Conservation (phyloP, 805 yeast species). For the Teunomyces stri region DNA sequence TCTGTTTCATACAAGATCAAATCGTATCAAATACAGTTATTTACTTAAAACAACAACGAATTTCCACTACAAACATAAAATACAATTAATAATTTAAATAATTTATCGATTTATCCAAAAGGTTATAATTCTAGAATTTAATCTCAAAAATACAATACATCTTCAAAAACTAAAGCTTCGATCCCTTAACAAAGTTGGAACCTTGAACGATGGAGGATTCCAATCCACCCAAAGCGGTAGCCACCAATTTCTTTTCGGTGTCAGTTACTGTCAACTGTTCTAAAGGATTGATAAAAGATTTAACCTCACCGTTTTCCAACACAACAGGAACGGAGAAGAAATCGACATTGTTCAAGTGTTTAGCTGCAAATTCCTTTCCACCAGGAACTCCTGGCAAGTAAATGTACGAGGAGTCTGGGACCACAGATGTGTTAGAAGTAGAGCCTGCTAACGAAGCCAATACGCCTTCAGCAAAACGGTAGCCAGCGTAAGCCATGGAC, state of each 20-base stretch:
- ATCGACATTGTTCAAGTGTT: conserved; percentile 36
- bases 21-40: no score
- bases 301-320: conserved; percentile 37
- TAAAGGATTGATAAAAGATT: conserved; percentile 35
- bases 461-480: conserved; percentile 66
- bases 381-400: conserved; percentile 54
- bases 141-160: not conserved
- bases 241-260: conserved; percentile 32
- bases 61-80: no score
- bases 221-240: conserved; percentile 40
- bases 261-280: conserved; percentile 26
- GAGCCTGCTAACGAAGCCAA: conserved; percentile 60
- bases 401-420: conserved; percentile 49
- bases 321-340: conserved; percentile 50
- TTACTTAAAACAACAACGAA: no score
- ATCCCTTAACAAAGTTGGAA: conserved; percentile 35
- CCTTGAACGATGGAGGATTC: conserved; percentile 41
- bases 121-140: not conserved
- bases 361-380: conserved; percentile 42
- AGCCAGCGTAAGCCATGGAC: conserved; percentile 93
- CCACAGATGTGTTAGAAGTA: conserved; percentile 35
- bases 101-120: no score
- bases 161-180: conserved; percentile 27
- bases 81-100: no score
- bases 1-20: no score